Conservation (phyloP, 257 asterid genomes). For the Handroanthus guayacan region DNA sequence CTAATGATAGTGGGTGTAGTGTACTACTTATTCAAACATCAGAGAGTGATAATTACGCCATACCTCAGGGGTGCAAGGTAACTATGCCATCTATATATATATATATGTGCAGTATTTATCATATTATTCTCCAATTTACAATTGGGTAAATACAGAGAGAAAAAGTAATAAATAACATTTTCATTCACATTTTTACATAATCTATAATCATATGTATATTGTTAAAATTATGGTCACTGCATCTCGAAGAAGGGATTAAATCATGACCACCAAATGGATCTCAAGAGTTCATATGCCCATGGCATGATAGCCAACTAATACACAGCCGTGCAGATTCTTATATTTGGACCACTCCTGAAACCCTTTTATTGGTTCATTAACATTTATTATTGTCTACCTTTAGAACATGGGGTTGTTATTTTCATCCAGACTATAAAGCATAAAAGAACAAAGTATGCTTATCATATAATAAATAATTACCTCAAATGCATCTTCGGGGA, state of each 20-base stretch:
- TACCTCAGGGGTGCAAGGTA: too few species aligned
- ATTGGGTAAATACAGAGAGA: neutral
- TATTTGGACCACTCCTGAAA: neutral
- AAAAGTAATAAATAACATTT: neutral
- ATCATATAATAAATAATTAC: too few species aligned
- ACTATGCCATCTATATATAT: too few species aligned
- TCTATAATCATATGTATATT: too few species aligned
- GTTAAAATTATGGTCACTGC: neutral
- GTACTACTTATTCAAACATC: too few species aligned
- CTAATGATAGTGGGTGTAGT: too few species aligned
- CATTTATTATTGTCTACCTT: neutral
- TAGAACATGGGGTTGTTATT: slow-evolving; percentile 2
- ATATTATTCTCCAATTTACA: too few species aligned
- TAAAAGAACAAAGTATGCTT: too few species aligned
- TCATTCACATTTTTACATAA: neutral
- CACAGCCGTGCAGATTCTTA: neutral
- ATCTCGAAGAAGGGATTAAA: neutral
- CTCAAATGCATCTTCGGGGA: too few species aligned
- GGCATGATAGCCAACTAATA: neutral
- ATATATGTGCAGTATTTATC: too few species aligned
- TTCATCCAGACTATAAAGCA: neutral
- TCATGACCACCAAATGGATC: neutral
- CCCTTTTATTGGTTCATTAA: neutral
- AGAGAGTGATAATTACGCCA: too few species aligned
- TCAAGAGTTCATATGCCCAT: neutral